Evolutionary conservation across 1,139 yeast genomes (phyloP).

Genomic region (Debaryomyces psychrophilus): DNA sequence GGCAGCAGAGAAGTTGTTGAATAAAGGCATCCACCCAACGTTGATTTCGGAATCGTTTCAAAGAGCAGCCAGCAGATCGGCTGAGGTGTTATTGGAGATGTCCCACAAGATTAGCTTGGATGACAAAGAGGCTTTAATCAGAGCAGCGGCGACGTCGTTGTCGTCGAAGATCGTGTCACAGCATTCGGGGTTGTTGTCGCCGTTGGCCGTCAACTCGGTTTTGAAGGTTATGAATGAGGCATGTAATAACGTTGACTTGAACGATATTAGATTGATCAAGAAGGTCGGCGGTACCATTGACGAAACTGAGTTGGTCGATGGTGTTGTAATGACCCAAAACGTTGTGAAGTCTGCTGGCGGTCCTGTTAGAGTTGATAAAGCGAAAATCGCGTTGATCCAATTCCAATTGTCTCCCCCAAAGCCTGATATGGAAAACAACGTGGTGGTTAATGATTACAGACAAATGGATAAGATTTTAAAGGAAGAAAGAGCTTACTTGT

Average conservation of each 20-base stretch:
- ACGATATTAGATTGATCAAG: conserved; percentile 85
- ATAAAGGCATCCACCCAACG: conserved; percentile 94
- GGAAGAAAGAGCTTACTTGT: conserved; percentile 93
- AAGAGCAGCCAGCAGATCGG: conserved; percentile 87
- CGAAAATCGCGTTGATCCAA: conserved; percentile 87
- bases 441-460: conserved; percentile 95
- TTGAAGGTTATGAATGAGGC: conserved; percentile 67
- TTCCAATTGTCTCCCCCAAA: conserved; percentile 98
- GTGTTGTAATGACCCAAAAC: conserved; percentile 89
- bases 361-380: conserved; percentile 94
- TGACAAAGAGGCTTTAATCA: conserved; percentile 79
- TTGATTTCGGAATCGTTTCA: conserved; percentile 94
- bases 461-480: conserved; percentile 98
- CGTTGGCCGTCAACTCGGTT: conserved; percentile 93
- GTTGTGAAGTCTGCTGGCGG: conserved; percentile 93
- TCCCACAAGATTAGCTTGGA: conserved; percentile 71
- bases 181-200: conserved; percentile 81
- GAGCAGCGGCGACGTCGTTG: conserved; percentile 93
- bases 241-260: conserved; percentile 71
- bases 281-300: conserved; percentile 98
- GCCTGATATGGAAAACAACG: conserved; percentile 98
- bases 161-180: conserved; percentile 96
- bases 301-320: conserved; percentile 90
- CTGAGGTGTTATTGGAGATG: conserved; percentile 83
- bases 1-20: conserved; percentile 88